These are phyloP conservation scores for Aureobasidium sp. DNA, from an alignment of 2,329 filamentous ascomycete species.

Conservation along the genomic window DNA sequence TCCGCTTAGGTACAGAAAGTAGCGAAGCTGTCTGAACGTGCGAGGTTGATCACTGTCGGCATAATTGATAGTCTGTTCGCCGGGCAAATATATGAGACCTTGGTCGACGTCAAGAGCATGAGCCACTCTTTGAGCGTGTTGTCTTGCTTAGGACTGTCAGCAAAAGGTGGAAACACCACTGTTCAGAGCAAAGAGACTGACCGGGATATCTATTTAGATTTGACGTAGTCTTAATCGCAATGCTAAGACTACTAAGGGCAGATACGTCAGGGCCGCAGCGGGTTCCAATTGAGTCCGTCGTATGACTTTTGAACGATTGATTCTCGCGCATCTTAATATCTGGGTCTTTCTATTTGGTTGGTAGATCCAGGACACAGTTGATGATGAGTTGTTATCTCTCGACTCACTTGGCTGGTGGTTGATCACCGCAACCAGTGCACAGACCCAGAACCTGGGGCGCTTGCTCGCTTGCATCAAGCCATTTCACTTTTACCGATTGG, in stretches of 20 bases:
- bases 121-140: slow-evolving; percentile 19
- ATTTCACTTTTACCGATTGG: neutral
- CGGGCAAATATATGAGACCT: slow-evolving; percentile 52
- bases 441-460: neutral
- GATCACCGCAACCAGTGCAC: neutral
- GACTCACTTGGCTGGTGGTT: neutral
- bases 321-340: neutral
- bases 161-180: neutral
- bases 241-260: neutral
- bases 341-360: neutral
- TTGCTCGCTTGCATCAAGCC: neutral
- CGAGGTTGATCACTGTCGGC: slow-evolving; percentile 54
- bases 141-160: slow-evolving; percentile 12
- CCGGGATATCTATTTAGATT: slow-evolving; percentile 20
- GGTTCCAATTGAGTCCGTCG: neutral
- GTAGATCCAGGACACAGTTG: neutral
- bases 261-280: neutral
- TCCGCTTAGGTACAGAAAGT: slow-evolving; percentile 92
- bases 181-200: neutral
- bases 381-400: slow-evolving; percentile 1
- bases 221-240: slow-evolving; percentile 14
- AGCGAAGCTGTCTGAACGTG: slow-evolving; percentile 57
- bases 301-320: neutral
- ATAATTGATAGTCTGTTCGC: slow-evolving; percentile 42
- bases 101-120: slow-evolving; percentile 30